Evolutionary conservation across 139 green algal species (phyloP).

Genomic region (Trebouxia sp.): DNA sequence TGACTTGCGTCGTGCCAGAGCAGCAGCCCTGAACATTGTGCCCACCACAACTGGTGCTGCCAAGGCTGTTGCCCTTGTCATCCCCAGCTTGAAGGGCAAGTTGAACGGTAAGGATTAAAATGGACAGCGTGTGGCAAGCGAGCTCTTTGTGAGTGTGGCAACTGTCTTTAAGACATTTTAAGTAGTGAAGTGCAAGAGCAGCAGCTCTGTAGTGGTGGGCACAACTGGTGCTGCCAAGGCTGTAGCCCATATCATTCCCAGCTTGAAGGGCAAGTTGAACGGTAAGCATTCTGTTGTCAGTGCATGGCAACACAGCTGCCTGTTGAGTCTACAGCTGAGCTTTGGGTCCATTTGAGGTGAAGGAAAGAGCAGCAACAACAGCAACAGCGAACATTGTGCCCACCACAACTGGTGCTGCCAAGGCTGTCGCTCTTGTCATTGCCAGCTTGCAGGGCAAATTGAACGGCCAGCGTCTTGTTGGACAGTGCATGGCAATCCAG

Average conservation of each 20-base stretch:
- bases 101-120: slow-evolving; percentile 70
- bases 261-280: slow-evolving; percentile 99
- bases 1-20: slow-evolving; percentile 95
- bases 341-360: slow-evolving; percentile 95
- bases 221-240: slow-evolving; percentile 93
- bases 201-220: neutral
- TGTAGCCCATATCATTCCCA: slow-evolving; percentile 97
- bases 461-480: slow-evolving; percentile 56
- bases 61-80: slow-evolving; percentile 97
- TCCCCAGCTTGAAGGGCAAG: slow-evolving; percentile 94
- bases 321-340: slow-evolving; percentile 99
- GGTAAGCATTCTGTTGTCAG: slow-evolving; percentile 35
- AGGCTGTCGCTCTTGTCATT: slow-evolving; percentile 97
- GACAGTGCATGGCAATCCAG: neutral
- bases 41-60: slow-evolving; percentile 98
- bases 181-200: neutral
- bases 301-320: slow-evolving; percentile 86
- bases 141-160: neutral
- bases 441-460: slow-evolving; percentile 93
- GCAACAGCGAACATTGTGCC: slow-evolving; percentile 98
- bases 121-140: neutral
- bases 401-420: slow-evolving; percentile 98
- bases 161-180: neutral
- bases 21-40: slow-evolving; percentile 98
- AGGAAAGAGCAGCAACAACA: slow-evolving; percentile 93